Base-by-base conservation (phyloP, 225 moss, liverwort and hornwort genomes). In the Physcomitrellopsis africana region DNA sequence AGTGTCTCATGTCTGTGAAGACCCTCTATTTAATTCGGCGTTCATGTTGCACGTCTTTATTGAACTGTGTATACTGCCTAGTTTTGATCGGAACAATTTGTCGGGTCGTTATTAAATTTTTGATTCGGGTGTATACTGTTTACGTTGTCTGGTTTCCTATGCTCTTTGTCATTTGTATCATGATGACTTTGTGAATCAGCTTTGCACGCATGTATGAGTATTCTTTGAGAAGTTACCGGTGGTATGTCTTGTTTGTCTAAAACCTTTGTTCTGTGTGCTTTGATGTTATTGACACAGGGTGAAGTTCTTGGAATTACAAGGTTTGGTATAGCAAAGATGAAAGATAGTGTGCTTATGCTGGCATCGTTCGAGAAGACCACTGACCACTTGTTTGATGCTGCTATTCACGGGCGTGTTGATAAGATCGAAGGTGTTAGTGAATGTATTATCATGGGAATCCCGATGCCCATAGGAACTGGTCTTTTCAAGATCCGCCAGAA, bases 361-460 rank as follows among this genome's bases (percentile, higher is more conserved):
- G 97, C 97, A 44, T 99, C 97, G 12, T 99, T 99, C 79, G 97
- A 99, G 81, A 99, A 95, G 70, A 99, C 95, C 45, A 93, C 97
- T 54, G 97, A 99, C 75, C 97, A 99, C 81, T 81, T 99, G 52
- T 99, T 99, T 63, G 93, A 99, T 62, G 97, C 95, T 69, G 95
- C 97, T 26, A 95, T 99, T 64, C 95, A 95, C 68, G 97, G 97
- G 65, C 88, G 97, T 72, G 83, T 86, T 52, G 97, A 99, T 85
- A 86, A 95, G 77, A 99, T 99, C 75, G 97, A 99, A 82, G 97
- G 97, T 60, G 97, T 99, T 16, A 99, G 97, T 84, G 97, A 99
- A 73, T 99, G 97, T 75, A 99, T 99, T 59, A 99, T 99, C 48
- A 99, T 99, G 97, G 97, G 97, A 57, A 99, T 99, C 60, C 97